Base-by-base conservation (phyloP, 2,329 filamentous ascomycete genomes). In the Mollisia scopiformis region DNA sequence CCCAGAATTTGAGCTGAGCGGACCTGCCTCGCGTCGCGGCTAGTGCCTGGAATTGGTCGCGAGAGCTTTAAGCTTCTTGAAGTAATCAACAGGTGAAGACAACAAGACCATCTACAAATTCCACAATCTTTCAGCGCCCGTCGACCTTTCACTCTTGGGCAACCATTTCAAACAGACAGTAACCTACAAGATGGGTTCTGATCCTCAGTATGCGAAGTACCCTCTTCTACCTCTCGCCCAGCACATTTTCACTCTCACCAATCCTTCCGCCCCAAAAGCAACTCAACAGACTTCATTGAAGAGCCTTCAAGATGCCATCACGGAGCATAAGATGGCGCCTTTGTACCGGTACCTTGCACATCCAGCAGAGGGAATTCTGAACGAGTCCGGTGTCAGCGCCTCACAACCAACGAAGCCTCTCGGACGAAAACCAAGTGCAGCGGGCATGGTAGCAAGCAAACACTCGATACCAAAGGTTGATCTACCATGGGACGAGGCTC, bases 401-500 rank as follows among this genome's bases (percentile, higher is more conserved):
- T 71, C 76, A 53, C 75, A 76, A 69, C 72, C 75, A 62, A 75
- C 77, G 67, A 88, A 84, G 76, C 81, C 86, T n/a, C 76, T 82
- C 57, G 83, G 84, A 74, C 83, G 89, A 76, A 90, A 89, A 79
- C 87, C 84, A 68, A 87, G 91, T 76, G 80, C 86, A 59, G 87
- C 86, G 46, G 90, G 88, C 73, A 87, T 96, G 83, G 83, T 95
- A 66, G 90, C 91, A 59, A 89, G 86, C 72, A 88, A 87, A 77
- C 85, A 85, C 71, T 80, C 86, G 23, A 82, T 85, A 30, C 80
- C 84, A 27, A 86, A 82, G 63, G 83, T 91, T 46, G 88, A 86
- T 69, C 81, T 98, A 59, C 85, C 92, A 0, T 99, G 95, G 95
- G 93, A 99, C 73, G 93, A 98, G 79, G 83, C 84, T 25, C 80